Conservation (phyloP, 129 eudicot genomes). For the Centaurea solstitialis region DNA sequence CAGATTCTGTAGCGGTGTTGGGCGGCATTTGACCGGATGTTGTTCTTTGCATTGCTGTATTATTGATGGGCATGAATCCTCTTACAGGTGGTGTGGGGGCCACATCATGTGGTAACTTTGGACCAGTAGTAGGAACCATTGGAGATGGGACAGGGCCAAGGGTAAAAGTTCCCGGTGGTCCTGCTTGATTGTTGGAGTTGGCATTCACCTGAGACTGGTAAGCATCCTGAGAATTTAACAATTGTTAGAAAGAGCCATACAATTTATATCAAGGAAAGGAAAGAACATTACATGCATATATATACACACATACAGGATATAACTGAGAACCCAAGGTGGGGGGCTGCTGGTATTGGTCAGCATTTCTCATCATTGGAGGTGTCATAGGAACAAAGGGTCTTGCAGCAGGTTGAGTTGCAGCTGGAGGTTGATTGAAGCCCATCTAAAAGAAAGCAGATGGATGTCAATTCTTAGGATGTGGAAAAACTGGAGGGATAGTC, state of each 20-base stretch:
- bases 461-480: background rate
- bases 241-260: background rate
- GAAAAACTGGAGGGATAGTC: background rate
- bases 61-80: slow-evolving; percentile 64
- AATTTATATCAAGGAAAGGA: background rate
- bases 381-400: slow-evolving; percentile 68
- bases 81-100: slow-evolving; percentile 45
- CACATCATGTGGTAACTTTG: slow-evolving; percentile 50
- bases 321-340: slow-evolving; percentile 62
- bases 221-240: background rate
- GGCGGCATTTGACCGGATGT: slow-evolving; percentile 53
- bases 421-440: slow-evolving; percentile 51
- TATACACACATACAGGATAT: slow-evolving; percentile 47
- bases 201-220: slow-evolving; percentile 43
- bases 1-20: slow-evolving; percentile 46
- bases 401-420: slow-evolving; percentile 51
- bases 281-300: background rate
- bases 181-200: slow-evolving; percentile 55
- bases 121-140: slow-evolving; percentile 44
- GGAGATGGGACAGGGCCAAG: slow-evolving; percentile 53
- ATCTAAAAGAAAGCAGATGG: slow-evolving; percentile 33
- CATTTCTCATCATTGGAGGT: slow-evolving; percentile 61
- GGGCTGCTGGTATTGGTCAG: slow-evolving; percentile 77
- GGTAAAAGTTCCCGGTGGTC: slow-evolving; percentile 48
- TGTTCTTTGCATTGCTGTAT: slow-evolving; percentile 56